Percentiles rank a stretch among this genome's conserved stretches.
phyloP scores from a whole-genome alignment of 257 asterid species.

The Solanum rostratum region DNA sequence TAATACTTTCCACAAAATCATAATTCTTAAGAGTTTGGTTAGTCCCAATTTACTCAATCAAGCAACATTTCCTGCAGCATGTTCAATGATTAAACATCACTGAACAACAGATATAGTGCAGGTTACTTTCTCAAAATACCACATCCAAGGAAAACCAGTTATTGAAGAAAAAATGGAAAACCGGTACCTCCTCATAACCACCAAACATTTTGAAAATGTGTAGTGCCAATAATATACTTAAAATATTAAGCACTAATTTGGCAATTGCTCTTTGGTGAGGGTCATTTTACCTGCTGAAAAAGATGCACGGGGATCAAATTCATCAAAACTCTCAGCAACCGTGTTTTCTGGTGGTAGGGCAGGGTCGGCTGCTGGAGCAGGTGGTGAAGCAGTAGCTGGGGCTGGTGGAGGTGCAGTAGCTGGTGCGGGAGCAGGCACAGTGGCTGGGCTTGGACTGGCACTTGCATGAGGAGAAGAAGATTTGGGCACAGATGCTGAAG shows the following conservation, averaged over 20 bases:
- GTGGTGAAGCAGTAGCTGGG: slow-evolving; percentile 34
- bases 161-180: neutral
- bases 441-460: slow-evolving; percentile 41
- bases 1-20: neutral
- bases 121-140: neutral
- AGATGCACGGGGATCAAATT: slow-evolving; percentile 89
- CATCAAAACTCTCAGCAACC: slow-evolving; percentile 67
- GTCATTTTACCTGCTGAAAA: slow-evolving; percentile 61
- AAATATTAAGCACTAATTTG: neutral
- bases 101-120: neutral
- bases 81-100: neutral
- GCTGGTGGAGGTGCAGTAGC: slow-evolving; percentile 28
- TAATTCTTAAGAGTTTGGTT: neutral
- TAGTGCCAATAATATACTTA: neutral
- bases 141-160: neutral
- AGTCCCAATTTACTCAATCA: neutral
- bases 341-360: slow-evolving; percentile 23
- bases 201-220: neutral
- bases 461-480: slow-evolving; percentile 43
- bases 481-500: slow-evolving; percentile 48
- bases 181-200: neutral
- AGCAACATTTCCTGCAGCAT: neutral
- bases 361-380: slow-evolving; percentile 33
- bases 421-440: slow-evolving; percentile 5
- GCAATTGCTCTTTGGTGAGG: neutral